phyloP scores from a whole-genome alignment of 345 rosid genomes.

The Conringia planisiliqua region DNA sequence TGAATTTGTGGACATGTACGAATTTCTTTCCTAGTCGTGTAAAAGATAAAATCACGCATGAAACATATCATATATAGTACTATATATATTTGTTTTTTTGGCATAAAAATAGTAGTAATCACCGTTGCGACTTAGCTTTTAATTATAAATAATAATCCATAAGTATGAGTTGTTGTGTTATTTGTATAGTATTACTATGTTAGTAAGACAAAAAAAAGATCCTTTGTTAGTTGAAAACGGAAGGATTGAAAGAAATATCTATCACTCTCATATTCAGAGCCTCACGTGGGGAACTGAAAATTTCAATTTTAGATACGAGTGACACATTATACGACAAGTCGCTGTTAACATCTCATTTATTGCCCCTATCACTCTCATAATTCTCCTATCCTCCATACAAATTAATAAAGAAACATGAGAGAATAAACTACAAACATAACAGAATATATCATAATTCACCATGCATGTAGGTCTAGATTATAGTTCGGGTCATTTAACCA shows the following conservation, averaged over 20 bases:
- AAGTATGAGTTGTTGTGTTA: not conserved
- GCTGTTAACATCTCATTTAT: constrained; percentile 16
- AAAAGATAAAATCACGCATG: not conserved
- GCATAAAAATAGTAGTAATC: too few relatives aligned
- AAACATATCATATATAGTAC: not conserved
- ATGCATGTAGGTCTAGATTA: not conserved
- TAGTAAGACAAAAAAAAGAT: not conserved
- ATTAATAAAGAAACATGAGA: not conserved
- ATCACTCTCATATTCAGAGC: constrained; percentile 27
- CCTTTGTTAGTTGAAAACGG: not conserved
- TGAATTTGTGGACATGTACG: not conserved
- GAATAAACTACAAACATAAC: not conserved
- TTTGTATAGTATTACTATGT: not conserved
- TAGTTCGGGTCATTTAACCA: not conserved
- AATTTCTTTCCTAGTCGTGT: not conserved
- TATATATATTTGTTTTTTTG: not conserved
- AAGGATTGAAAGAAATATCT: constrained; percentile 1
- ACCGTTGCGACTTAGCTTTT: not conserved
- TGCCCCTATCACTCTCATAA: constrained; percentile 8
- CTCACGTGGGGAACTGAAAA: constrained; percentile 28
- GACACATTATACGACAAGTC: constrained; percentile 12
- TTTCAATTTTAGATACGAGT: constrained; percentile 10
- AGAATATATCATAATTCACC: not conserved
- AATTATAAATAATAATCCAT: not conserved
- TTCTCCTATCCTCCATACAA: not conserved